Base-by-base conservation (phyloP, 2,329 filamentous ascomycete species). In the Onygenales sp. region DNA sequence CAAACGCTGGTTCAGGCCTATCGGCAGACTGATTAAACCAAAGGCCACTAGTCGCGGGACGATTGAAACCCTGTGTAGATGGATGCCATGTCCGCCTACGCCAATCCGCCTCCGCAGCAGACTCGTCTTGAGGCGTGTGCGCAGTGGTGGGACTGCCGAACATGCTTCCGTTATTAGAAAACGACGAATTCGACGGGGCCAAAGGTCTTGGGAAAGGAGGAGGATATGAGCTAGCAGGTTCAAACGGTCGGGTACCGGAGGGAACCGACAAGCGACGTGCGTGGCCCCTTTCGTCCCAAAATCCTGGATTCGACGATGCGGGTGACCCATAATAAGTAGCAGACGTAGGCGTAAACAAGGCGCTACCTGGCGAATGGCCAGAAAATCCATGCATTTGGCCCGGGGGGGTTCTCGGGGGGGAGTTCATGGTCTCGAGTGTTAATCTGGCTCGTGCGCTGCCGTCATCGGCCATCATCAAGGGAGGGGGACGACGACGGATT, bases 1-100 rank as follows among this genome's bases (percentile, higher is more conserved):
- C 63, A 72, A 80, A 70, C 63, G 81, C 62, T 66, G 82, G 65
- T 71, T 80, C 70, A 73, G 78, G 58, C 75, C 82, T 63, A 62
- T 84, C 81, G 5, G 87, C 83, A 4, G 83, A 88, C 56, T 87
- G 82, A 40, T 88, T 86, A 58, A 88, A 86, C 61, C 82, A 87
- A 51, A 95, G 69, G 13, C 86, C 81, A 68, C 87, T 91, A 11
- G 84, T 86, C 13, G 81, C 79, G 48, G 84, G 82, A 34, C 83
- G 75, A 55, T 78, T 77, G 56, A 82, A 83, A 57, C 79, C 79
- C 9, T 89, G 69, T 4, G 72, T 72, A 2, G 72, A 87, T 0
- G 89, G 88, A 69, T 96, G 91, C 91, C 91, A 96, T 2, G 91
- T 96, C 51, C 90, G 81, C 57, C 91, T 78, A 58, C 90, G 83